phyloP scores from a whole-genome alignment of 179 eudicot genomes.

The Patellifolia procumbens region DNA sequence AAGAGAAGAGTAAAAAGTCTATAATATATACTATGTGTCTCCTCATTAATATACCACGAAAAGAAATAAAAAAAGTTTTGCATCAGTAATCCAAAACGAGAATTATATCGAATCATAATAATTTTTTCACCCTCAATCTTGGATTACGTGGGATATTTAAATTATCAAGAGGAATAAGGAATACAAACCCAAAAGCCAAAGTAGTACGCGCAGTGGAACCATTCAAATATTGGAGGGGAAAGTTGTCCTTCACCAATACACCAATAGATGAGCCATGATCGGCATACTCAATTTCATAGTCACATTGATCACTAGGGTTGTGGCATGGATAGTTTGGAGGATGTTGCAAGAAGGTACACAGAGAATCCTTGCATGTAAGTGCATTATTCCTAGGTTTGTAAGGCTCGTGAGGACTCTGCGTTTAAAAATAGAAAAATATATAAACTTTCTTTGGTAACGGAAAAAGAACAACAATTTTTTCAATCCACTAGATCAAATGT shows the following conservation, averaged over 20 bases:
- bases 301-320: constrained; percentile 69
- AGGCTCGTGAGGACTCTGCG: constrained; percentile 52
- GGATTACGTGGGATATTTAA: too few species aligned
- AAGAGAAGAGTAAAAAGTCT: neutral
- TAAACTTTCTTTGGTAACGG: neutral
- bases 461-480: neutral
- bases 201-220: constrained; percentile 45
- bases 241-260: constrained; percentile 62
- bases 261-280: constrained; percentile 85
- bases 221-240: constrained; percentile 50
- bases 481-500: neutral
- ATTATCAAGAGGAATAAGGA: neutral
- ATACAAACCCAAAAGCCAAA: constrained; percentile 68
- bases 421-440: neutral
- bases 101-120: too few species aligned
- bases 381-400: constrained; percentile 66
- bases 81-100: neutral
- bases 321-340: constrained; percentile 46
- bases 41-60: too few species aligned
- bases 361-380: constrained; percentile 52
- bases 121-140: too few species aligned
- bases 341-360: constrained; percentile 53
- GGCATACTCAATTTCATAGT: constrained; percentile 80
- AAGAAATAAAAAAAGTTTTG: neutral
- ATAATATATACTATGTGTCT: neutral